A percentile compares a stretch with the other conserved stretches of the same genome.
Evolutionary conservation across 805 yeast genomes (phyloP).

Genomic region (Allodekkera sacchari): DNA sequence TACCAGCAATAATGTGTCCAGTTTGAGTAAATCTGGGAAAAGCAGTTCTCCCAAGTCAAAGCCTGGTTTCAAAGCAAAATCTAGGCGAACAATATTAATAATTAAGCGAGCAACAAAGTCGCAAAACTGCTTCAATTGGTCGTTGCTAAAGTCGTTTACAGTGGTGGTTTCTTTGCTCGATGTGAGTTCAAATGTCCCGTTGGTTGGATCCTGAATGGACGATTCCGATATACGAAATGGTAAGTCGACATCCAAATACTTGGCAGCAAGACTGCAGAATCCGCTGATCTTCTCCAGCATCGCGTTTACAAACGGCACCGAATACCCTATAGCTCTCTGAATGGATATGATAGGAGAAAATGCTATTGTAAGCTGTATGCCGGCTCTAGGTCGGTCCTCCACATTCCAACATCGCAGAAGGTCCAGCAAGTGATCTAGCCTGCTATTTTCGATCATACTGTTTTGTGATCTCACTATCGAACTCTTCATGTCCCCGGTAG

Average conservation of each 20-base stretch:
- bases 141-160: no score
- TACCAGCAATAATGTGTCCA: constrained; percentile 10
- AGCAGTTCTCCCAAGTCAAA: constrained; percentile 1
- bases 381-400: no score
- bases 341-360: constrained; percentile 22
- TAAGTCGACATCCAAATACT: constrained; percentile 11
- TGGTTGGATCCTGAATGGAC: background rate
- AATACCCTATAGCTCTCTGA: constrained; percentile 11
- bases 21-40: constrained; percentile 13
- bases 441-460: background rate
- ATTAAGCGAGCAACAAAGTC: constrained; percentile 14
- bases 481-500: background rate
- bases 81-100: constrained; percentile 11
- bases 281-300: constrained; percentile 14
- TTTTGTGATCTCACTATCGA: background rate
- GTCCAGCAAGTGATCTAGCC: constrained; percentile 3
- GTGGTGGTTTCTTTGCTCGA: background rate
- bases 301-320: constrained; percentile 13
- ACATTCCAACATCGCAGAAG: constrained; percentile 5
- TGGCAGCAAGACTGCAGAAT: constrained; percentile 11
- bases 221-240: constrained; percentile 20
- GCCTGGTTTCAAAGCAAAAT: constrained; percentile 3
- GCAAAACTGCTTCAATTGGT: constrained; percentile 11
- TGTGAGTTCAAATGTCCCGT: background rate
- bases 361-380: constrained; percentile 11